Base-by-base conservation (phyloP, 169 alveolate genomes). In the Eimeria praecox region DNA sequence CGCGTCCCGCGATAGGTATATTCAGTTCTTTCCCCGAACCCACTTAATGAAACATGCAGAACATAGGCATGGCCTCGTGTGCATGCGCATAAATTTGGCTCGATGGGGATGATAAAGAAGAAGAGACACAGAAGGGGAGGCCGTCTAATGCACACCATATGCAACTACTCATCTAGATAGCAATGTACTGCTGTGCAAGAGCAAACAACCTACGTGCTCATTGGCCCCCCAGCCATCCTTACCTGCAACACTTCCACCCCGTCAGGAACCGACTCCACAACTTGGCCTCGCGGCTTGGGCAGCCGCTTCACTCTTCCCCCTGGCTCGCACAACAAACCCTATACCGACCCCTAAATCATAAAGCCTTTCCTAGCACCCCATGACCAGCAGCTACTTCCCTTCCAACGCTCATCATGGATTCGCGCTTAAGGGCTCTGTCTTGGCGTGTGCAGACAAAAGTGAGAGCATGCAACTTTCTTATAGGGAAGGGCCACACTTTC, bases 241-340 rank as follows among this genome's bases (percentile, higher is more conserved):
- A 71, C 95, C 87, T 75, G 86, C 35, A 73, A 10, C 54, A 92
- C 92, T 24, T 62, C 86, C 54, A 92, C 95, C 10, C 95, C 95
- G 86, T 92, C 95, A 27, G 95, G 95, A 27, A 92, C 95, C 49
- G 35, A 27, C 35, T 92, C 92, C 75, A 92, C 95, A 12, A 10
- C 83, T 27, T 52, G 83, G 12, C 95, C 95, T 73, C 75, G 69
- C 33, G 90, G 85, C 56, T 42, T n/a, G 30, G 92, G 92, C 71
- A 73, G 69, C 33, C 49, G 30, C 75, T 92, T 92, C 86, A 44
- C 44, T 6, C 95, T 33, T n/a, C 95, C 95, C 38, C 95, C 80
- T 42, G n/a, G 38, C 56, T n/a, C 92, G 66, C 75, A 54, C 59
- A 42, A 35, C 6, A n/a, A n/a, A 2, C 71, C 49, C 90, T 49